These are phyloP conservation scores for Brassica incana DNA, from an alignment of 345 rosid species.

Conservation along the genomic window DNA sequence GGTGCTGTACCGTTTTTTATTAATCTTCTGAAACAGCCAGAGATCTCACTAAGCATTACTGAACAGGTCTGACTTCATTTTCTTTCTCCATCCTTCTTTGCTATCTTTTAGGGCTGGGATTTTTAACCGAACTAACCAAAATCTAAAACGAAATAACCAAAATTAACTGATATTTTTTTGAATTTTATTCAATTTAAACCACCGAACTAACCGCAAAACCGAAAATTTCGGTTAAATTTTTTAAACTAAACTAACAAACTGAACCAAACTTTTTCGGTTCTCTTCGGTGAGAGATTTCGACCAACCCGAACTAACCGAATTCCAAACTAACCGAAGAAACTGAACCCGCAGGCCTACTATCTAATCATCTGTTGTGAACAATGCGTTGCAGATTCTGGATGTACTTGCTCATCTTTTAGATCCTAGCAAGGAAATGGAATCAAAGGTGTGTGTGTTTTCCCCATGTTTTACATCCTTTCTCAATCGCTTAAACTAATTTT, in stretches of 20 bases:
- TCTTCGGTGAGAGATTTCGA: too few relatives aligned
- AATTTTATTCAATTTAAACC: too few relatives aligned
- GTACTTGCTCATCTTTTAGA: slow-evolving; percentile 68
- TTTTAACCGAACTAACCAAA: too few relatives aligned
- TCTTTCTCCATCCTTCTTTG: slow-evolving; percentile 11
- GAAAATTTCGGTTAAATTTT: too few relatives aligned
- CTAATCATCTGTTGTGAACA: slow-evolving; percentile 12
- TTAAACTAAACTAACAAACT: too few relatives aligned
- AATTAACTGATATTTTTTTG: too few relatives aligned
- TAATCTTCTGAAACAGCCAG: slow-evolving; percentile 52
- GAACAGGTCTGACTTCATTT: slow-evolving; percentile 54
- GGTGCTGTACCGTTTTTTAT: slow-evolving; percentile 56
- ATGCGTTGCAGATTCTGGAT: slow-evolving; percentile 62
- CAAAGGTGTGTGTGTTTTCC: slow-evolving; percentile 82
- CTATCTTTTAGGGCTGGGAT: neutral
- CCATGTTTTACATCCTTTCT: slow-evolving; percentile 8
- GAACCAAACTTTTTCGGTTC: too few relatives aligned
- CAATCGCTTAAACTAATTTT: slow-evolving; percentile 17
- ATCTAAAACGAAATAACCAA: too few relatives aligned
- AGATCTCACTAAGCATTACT: slow-evolving; percentile 46
- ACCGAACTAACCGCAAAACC: too few relatives aligned
- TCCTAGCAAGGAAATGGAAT: slow-evolving; percentile 72
- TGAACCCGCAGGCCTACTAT: too few relatives aligned
- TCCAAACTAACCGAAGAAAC: too few relatives aligned
- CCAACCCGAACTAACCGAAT: too few relatives aligned